A percentile compares a stretch with the other conserved stretches of the same genome.
phyloP scores from a whole-genome alignment of 1,284 basidiomycete species.

The Ceratobasidium papillatum region DNA sequence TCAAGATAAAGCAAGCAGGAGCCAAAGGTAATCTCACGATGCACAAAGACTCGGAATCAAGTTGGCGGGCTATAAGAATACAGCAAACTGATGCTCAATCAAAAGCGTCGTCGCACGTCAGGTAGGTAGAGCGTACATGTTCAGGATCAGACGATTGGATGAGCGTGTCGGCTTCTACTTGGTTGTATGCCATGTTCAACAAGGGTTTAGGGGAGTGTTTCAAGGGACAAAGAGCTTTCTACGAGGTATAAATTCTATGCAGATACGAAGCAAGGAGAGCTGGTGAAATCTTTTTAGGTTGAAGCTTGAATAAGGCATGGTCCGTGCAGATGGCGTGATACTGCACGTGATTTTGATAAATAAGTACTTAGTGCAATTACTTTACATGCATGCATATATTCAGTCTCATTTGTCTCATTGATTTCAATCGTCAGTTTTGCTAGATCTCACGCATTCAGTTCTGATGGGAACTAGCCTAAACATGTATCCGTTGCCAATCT shows the following conservation, averaged over 20 bases:
- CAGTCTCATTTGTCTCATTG: too few species aligned
- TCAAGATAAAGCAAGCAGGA: background rate
- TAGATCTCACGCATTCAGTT: too few species aligned
- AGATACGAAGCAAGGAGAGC: background rate
- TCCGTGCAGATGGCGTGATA: slow-evolving; percentile 34
- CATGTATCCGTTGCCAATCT: too few species aligned
- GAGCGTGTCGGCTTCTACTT: slow-evolving; percentile 50
- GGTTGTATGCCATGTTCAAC: slow-evolving; percentile 25
- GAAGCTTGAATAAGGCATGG: slow-evolving; percentile 8
- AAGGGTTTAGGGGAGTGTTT: background rate
- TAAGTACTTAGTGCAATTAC: background rate
- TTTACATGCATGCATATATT: background rate
- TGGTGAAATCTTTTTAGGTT: background rate
- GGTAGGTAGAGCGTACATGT: slow-evolving; percentile 50
- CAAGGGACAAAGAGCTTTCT: background rate
- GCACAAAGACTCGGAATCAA: slow-evolving; percentile 80
- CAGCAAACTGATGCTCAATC: background rate
- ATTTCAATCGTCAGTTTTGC: too few species aligned
- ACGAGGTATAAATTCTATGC: background rate
- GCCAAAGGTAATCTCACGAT: slow-evolving; percentile 47
- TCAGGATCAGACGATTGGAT: slow-evolving; percentile 55
- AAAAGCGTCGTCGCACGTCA: too few species aligned
- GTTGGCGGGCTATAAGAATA: slow-evolving; percentile 70
- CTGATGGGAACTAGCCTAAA: too few species aligned
- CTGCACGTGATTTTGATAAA: slow-evolving; percentile 4